Evolutionary conservation across 345 rosid species (phyloP).

Genomic region (Mangifera indica): DNA sequence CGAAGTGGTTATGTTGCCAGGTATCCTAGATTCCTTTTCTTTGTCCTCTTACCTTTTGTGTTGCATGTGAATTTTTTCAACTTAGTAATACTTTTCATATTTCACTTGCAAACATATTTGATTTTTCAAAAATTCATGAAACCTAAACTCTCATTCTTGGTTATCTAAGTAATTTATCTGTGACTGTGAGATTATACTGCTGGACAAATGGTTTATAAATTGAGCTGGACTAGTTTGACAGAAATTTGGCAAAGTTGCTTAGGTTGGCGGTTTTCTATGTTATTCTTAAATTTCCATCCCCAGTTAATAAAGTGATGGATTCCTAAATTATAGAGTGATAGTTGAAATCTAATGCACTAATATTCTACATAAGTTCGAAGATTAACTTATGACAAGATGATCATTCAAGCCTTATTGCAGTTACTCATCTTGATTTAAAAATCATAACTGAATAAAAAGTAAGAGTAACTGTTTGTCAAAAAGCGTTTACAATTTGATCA

Average conservation of each 20-base stretch:
- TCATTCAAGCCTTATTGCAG: no score
- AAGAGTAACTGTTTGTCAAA: no score
- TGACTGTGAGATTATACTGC: neutral
- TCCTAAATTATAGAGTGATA: no score
- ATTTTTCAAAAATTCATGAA: neutral
- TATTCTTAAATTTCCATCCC: neutral
- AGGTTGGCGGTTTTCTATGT: neutral
- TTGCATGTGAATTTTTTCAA: neutral
- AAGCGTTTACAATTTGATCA: no score
- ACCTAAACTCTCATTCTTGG: neutral
- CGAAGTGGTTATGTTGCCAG: conserved; percentile 28
- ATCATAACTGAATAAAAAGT: no score
- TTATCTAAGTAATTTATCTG: no score
- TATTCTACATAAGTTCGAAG: no score
- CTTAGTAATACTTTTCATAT: neutral
- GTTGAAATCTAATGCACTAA: no score
- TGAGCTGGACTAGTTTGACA: no score
- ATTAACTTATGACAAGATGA: no score
- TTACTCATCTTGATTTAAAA: no score
- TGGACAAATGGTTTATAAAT: neutral
- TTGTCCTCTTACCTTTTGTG: neutral
- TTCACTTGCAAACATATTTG: neutral
- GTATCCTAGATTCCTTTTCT: conserved; percentile 33
- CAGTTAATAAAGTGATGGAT: no score
- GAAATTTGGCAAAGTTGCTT: neutral